Percentiles rank a stretch among this genome's conserved stretches.
phyloP scores from a whole-genome alignment of 23 red algal species.

The Agarophyton chilense region DNA sequence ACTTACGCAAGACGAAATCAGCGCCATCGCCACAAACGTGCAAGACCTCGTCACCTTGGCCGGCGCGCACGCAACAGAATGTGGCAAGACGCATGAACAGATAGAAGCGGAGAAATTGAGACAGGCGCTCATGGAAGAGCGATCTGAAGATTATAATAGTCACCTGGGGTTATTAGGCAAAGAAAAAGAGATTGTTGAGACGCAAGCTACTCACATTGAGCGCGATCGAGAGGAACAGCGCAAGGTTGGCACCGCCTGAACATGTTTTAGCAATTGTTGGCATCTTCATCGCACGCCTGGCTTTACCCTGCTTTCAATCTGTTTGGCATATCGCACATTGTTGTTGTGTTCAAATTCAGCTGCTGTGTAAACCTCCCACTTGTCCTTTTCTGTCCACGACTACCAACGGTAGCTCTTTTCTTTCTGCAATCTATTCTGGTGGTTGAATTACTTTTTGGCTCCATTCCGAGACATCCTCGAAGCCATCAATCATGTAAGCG shows the following conservation, averaged over 20 bases:
- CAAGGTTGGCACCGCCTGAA: slow-evolving; percentile 33
- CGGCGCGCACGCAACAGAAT: slow-evolving; percentile 76
- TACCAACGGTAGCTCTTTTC: not conserved
- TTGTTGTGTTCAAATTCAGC: not conserved
- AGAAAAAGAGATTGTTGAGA: slow-evolving; percentile 79
- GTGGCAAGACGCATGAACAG: slow-evolving; percentile 87
- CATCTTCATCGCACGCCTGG: not conserved
- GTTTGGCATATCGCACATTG: not conserved
- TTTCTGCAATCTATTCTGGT: not conserved
- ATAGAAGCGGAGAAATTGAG: slow-evolving; percentile 83
- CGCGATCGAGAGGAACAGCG: slow-evolving; percentile 63
- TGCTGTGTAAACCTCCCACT: not conserved
- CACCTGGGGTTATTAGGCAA: slow-evolving; percentile 76
- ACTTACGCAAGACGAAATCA: slow-evolving; percentile 64
- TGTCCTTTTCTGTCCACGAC: not conserved
- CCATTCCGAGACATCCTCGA: too few relatives aligned
- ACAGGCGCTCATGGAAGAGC: slow-evolving; percentile 66
- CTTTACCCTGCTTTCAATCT: not conserved
- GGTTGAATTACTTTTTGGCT: too few relatives aligned
- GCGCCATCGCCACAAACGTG: slow-evolving; percentile 14
- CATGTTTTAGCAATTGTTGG: not conserved
- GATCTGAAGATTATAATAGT: slow-evolving; percentile 81
- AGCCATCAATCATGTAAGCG: too few relatives aligned
- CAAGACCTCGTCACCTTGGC: slow-evolving; percentile 72
- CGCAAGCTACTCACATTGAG: slow-evolving; percentile 64